phyloP scores from a whole-genome alignment of 208 protist species.

The Porcisia deanei region DNA sequence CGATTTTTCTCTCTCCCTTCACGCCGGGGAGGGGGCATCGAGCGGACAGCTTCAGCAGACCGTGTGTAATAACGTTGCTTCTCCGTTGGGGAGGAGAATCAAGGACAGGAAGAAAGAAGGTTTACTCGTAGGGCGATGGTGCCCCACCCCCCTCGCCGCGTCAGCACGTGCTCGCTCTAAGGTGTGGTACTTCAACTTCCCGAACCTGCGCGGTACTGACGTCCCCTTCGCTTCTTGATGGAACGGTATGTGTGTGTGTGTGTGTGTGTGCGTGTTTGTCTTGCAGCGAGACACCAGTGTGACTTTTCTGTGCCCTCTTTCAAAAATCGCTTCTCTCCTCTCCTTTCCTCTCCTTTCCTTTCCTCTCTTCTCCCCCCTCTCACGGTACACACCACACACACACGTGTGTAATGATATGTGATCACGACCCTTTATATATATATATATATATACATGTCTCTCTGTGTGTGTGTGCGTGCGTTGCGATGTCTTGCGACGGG shows the following conservation, averaged over 20 bases:
- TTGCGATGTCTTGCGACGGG: too few relatives aligned
- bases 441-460: too few relatives aligned
- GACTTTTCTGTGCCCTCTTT: too few relatives aligned
- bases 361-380: background rate
- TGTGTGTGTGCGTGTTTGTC: background rate
- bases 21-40: background rate
- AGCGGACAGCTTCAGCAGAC: background rate
- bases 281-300: too few relatives aligned
- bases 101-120: background rate
- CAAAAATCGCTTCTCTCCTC: slow-evolving; percentile 11
- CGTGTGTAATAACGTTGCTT: background rate
- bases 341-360: background rate
- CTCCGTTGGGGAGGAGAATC: background rate
- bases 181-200: background rate
- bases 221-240: background rate
- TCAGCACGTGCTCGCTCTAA: background rate
- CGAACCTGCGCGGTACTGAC: background rate
- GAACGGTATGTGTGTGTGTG: slow-evolving; percentile 13
- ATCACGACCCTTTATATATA: too few relatives aligned
- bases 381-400: background rate
- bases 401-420: background rate
- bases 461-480: too few relatives aligned
- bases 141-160: background rate
- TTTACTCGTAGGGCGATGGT: too few relatives aligned
- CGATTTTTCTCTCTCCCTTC: background rate